Percentiles rank a stretch among this genome's conserved stretches.
Evolutionary conservation across 163 green algal species (phyloP).

Genomic region (Chlamydomonas reinhardtii): DNA sequence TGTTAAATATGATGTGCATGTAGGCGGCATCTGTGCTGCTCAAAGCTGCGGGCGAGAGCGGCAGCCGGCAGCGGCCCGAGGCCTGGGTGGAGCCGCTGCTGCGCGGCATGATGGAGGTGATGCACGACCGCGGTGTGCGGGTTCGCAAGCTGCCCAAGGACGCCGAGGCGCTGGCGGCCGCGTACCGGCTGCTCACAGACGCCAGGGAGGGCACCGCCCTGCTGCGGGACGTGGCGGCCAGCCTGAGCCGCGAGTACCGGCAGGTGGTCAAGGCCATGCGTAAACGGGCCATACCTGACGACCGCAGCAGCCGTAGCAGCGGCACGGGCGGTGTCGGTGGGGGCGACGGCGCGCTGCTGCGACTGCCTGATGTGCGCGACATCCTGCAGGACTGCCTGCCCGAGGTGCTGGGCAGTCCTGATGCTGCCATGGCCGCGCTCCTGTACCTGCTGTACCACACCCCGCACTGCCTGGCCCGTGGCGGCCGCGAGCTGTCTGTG

Average conservation of each 20-base stretch:
- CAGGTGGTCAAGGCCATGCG: conserved; percentile 37
- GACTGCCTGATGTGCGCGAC: conserved; percentile 26
- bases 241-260: conserved; percentile 35
- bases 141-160: conserved; percentile 25
- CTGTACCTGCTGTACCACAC: conserved; percentile 44
- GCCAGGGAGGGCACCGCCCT: conserved; percentile 1
- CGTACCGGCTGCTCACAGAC: conserved; percentile 27
- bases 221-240: conserved; percentile 36
- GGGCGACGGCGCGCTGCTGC: conserved; percentile 7
- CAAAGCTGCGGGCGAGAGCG: not conserved
- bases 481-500: not conserved
- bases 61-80: not conserved
- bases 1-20: not conserved
- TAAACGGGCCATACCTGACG: not conserved
- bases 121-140: conserved; percentile 32
- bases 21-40: conserved; percentile 12
- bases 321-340: not conserved
- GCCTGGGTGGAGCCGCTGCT: conserved; percentile 28
- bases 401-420: conserved; percentile 5
- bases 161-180: conserved; percentile 23
- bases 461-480: conserved; percentile 18
- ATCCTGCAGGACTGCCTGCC: conserved; percentile 14
- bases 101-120: conserved; percentile 41
- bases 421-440: conserved; percentile 33
- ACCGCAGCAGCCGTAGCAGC: too few species aligned